Evolutionary conservation across 768 basidiomycete genomes (phyloP), one percentile per base, ranked within the genome.

Genomic region (Auricularia sp.): DNA sequence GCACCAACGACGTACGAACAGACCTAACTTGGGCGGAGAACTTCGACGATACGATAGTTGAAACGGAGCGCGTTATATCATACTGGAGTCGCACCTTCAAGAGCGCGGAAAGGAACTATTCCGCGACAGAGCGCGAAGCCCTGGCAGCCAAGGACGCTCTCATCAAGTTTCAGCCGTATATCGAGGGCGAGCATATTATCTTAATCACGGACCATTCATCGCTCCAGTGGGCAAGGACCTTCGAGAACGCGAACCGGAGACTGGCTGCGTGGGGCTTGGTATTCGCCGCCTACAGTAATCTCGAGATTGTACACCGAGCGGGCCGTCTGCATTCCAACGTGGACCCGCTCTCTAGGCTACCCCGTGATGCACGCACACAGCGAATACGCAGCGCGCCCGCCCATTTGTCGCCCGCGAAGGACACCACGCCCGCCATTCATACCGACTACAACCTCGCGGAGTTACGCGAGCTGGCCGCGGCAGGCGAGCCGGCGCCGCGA

Each of bases 1-100:
- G n/a, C 69, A 73, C 62, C 71, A 75, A 61, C 73, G 73, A 56
- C 74, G 69, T 0, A 56, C 73, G n/a, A 73, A 71, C 0, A 18
- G 63, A 34, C 71, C 75, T 51, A 3, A 16, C 4, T 3, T 51
- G 63, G 69, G 65, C 0, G 68, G 72, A 21, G 73, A 73, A 29
- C 2, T 64, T 68, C 24, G 58, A 67, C 34, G 47, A 65, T 1
- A 67, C 68, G 2, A 24, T 58, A 1, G 63, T 69, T 6, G 37
- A 47, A 10, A 67, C 68, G 8, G 68, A 69, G 56, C 42, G 62
- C 2, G 64, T 69, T 3, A 64, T 64, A 37, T 36, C 68, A 2
- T 68, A 69, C 62, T 69, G 68, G 68, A 62, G 63, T 35, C 18
- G 66, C 24, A 67, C 66, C 44, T 47, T 67, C 11, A 65, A 67